Percentiles rank a stretch among this genome's conserved stretches.
Conservation (phyloP, 352 stramenopile species). For the Phytophthora pseudosyringae region DNA sequence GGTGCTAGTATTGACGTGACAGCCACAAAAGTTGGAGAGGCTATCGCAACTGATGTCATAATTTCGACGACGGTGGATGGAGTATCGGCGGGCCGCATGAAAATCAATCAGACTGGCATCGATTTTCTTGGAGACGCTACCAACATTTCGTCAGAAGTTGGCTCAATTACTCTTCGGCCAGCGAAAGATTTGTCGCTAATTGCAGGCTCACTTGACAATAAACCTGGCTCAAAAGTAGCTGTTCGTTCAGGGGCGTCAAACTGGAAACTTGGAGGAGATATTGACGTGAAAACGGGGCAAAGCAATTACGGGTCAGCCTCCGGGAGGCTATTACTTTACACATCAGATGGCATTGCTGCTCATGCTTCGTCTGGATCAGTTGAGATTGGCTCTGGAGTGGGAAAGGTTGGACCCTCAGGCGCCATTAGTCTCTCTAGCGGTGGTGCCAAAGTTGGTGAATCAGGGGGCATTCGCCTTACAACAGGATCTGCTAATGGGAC, state of each 20-base stretch:
- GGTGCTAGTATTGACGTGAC: constrained; percentile 49
- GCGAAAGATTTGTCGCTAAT: constrained; percentile 39
- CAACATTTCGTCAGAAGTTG: constrained; percentile 52
- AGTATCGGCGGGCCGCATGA: constrained; percentile 33
- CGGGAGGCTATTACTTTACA: constrained; percentile 29
- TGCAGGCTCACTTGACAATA: constrained; percentile 45
- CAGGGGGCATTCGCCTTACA: constrained; percentile 27
- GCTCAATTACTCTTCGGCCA: constrained; percentile 38
- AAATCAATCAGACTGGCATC: constrained; percentile 46
- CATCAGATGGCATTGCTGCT: constrained; percentile 24
- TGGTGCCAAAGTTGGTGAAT: constrained; percentile 14
- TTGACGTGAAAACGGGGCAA: constrained; percentile 42
- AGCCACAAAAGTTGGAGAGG: constrained; percentile 18
- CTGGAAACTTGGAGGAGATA: constrained; percentile 43
- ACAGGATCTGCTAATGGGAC: constrained; percentile 12
- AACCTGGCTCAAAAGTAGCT: constrained; percentile 41
- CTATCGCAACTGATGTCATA: constrained; percentile 41
- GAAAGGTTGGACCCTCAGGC: constrained; percentile 23
- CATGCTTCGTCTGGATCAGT: constrained; percentile 29
- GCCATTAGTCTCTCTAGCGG: constrained; percentile 28
- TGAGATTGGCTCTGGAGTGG: constrained; percentile 28
- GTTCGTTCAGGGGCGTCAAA: constrained; percentile 48
- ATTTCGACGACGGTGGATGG: constrained; percentile 45
- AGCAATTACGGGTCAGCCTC: constrained; percentile 39
- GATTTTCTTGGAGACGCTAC: constrained; percentile 46